phyloP scores from a whole-genome alignment of 805 yeast species.

The Candida quercuum region DNA sequence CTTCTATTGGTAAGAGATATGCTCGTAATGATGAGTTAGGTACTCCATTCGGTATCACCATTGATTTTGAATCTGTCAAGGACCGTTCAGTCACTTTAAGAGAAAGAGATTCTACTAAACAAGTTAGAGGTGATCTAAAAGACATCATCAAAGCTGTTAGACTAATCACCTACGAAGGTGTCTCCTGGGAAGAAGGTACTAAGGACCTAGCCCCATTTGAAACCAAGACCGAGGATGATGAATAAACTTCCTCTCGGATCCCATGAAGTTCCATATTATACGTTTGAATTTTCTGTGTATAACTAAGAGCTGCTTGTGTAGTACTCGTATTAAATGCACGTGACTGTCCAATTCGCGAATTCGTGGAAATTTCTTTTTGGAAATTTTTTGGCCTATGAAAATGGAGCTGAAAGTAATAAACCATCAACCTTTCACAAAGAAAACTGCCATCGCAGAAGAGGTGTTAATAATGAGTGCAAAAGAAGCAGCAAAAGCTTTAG shows the following conservation, averaged over 20 bases:
- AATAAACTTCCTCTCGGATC: slow-evolving; percentile 16
- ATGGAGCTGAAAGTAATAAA: too few species aligned
- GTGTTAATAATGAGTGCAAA: slow-evolving; percentile 19
- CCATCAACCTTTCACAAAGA: too few species aligned
- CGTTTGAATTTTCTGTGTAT: too few species aligned
- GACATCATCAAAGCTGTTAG: slow-evolving; percentile 71
- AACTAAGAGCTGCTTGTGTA: neutral
- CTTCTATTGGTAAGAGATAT: slow-evolving; percentile 96
- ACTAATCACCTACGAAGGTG: slow-evolving; percentile 68
- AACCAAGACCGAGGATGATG: slow-evolving; percentile 45
- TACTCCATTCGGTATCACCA: slow-evolving; percentile 97
- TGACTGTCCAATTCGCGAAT: neutral
- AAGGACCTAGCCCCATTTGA: slow-evolving; percentile 66
- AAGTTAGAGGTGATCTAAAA: slow-evolving; percentile 85
- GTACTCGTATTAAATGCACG: too few species aligned
- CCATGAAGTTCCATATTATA: too few species aligned
- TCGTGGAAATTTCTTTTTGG: neutral
- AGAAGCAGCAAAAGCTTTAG: slow-evolving; percentile 52
- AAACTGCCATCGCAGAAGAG: too few species aligned
- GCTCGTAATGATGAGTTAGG: slow-evolving; percentile 98
- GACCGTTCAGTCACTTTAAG: slow-evolving; percentile 90
- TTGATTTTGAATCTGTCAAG: slow-evolving; percentile 87
- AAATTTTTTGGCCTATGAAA: neutral
- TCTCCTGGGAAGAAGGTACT: slow-evolving; percentile 85
- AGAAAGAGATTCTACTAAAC: slow-evolving; percentile 95